phyloP scores from a whole-genome alignment of 164 flowering plant species.

The Sextonia rubra region DNA sequence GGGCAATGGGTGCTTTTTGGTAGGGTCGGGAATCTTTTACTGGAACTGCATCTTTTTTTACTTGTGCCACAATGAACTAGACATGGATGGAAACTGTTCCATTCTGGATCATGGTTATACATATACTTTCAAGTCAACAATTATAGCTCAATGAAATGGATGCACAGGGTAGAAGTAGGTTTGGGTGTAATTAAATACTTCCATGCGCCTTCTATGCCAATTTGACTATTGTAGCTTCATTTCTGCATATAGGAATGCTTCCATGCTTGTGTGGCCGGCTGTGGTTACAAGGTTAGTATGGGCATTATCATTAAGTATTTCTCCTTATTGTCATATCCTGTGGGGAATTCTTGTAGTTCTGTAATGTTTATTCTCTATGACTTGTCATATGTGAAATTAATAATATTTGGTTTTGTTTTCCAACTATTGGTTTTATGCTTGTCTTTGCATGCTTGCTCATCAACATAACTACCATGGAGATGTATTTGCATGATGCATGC shows the following conservation, averaged over 20 bases:
- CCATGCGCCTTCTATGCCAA: not conserved
- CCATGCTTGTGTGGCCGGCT: slow-evolving; percentile 80
- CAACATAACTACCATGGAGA: too few species aligned
- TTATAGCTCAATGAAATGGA: slow-evolving; percentile 1
- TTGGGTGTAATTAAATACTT: not conserved
- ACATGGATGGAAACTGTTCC: too few species aligned
- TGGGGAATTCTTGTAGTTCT: not conserved
- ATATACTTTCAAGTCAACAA: not conserved
- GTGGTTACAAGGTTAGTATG: slow-evolving; percentile 75
- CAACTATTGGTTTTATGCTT: too few species aligned
- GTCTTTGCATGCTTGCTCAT: too few species aligned
- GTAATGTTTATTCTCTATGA: not conserved
- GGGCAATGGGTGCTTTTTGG: too few species aligned
- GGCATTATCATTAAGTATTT: not conserved
- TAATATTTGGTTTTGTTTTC: too few species aligned
- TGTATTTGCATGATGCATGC: not conserved
- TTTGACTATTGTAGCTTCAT: slow-evolving; percentile 1
- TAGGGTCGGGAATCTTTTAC: too few species aligned
- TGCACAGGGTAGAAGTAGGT: not conserved
- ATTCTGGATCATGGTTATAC: too few species aligned
- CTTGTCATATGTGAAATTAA: not conserved
- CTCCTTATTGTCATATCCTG: not conserved
- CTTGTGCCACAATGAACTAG: too few species aligned
- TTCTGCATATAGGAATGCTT: slow-evolving; percentile 64
- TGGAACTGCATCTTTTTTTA: too few species aligned